Evolutionary conservation across 169 alveolate species (phyloP).

Genomic region (Plasmodium reichenowi): DNA sequence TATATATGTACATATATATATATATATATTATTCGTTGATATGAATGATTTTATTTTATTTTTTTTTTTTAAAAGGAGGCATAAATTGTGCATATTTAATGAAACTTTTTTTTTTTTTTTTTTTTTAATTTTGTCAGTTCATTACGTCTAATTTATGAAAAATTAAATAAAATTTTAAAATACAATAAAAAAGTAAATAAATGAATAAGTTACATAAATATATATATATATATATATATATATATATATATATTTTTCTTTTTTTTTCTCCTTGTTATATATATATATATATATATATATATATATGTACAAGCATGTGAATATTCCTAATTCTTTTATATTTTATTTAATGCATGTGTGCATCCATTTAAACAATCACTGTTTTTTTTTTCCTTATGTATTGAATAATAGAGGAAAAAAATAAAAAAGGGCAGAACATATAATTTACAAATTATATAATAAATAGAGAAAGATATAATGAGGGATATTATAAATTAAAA

Average conservation of each 20-base stretch:
- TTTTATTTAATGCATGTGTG: too few species aligned
- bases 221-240: constrained; percentile 6
- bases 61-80: not conserved
- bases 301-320: not conserved
- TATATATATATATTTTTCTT: not conserved
- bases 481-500: too few species aligned
- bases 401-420: too few species aligned
- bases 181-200: not conserved
- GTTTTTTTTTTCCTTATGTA: too few species aligned
- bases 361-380: too few species aligned
- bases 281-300: not conserved
- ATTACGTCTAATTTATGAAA: not conserved
- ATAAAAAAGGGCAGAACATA: too few species aligned
- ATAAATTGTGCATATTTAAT: constrained; percentile 2
- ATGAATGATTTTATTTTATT: not conserved
- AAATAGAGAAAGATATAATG: too few species aligned
- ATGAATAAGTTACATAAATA: not conserved
- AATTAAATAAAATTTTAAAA: not conserved
- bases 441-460: too few species aligned
- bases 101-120: not conserved
- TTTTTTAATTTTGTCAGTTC: not conserved
- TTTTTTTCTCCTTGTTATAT: not conserved
- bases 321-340: too few species aligned
- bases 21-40: not conserved
- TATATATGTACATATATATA: not conserved